These are phyloP conservation scores for Diddensiella santjacobensis DNA, from an alignment of 805 yeast species.

Conservation along the genomic window DNA sequence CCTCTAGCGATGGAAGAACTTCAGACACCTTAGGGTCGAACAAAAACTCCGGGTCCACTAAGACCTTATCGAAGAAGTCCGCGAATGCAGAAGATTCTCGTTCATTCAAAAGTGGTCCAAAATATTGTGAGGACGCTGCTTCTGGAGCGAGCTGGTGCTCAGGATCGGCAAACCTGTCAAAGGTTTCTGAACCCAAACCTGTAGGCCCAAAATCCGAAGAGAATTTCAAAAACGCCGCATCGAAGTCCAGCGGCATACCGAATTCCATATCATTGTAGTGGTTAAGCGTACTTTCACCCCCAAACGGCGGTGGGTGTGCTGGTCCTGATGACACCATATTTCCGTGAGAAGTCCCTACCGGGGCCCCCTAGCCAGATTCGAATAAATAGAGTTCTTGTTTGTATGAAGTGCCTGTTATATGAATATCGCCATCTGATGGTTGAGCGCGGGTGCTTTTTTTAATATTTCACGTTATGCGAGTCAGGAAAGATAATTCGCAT, in stretches of 20 bases:
- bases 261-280: neutral
- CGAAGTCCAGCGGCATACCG: slow-evolving; percentile 21
- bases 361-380: no score
- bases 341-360: no score
- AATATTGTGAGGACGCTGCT: neutral
- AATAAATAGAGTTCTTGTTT: no score
- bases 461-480: no score
- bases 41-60: slow-evolving; percentile 30
- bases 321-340: no score
- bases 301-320: no score
- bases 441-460: no score
- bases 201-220: slow-evolving; percentile 6
- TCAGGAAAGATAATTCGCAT: no score
- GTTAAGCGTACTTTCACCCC: neutral
- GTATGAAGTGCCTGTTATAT: no score
- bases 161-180: neutral
- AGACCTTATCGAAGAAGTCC: slow-evolving; percentile 30
- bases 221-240: slow-evolving; percentile 23
- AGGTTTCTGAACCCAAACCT: slow-evolving; percentile 3
- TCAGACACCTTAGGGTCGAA: slow-evolving; percentile 29
- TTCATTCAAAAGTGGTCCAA: slow-evolving; percentile 26
- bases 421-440: no score
- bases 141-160: slow-evolving; percentile 5
- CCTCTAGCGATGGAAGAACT: slow-evolving; percentile 8
- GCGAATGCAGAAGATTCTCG: slow-evolving; percentile 30